A percentile compares a stretch with the other conserved stretches of the same genome.
These are phyloP conservation scores for Scheffersomyces lignicola DNA, from an alignment of 1,139 yeast genomes.

Conservation along the genomic window DNA sequence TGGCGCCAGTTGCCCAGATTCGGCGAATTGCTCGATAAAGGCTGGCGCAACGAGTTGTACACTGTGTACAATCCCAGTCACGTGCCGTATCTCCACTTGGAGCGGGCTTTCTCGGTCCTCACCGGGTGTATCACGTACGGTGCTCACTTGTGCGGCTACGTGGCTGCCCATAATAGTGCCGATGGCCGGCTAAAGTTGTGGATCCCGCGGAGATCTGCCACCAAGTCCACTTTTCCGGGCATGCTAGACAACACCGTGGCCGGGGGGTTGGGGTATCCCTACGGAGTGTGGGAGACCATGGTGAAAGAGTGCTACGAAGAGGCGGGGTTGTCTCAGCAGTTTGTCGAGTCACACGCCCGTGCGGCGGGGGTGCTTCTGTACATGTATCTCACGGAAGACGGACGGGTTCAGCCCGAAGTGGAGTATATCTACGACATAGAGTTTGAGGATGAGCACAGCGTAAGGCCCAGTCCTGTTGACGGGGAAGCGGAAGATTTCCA, in stretches of 20 bases:
- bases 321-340: conserved; percentile 67
- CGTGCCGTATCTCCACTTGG: conserved; percentile 65
- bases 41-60: conserved; percentile 90
- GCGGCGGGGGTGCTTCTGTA: conserved; percentile 73
- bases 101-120: conserved; percentile 77
- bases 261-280: conserved; percentile 88
- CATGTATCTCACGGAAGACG: conserved; percentile 49
- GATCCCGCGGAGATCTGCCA: conserved; percentile 78
- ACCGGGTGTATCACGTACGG: conserved; percentile 91
- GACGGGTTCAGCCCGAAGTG: conserved; percentile 83
- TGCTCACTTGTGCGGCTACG: conserved; percentile 79
- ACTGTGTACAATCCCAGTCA: conserved; percentile 60
- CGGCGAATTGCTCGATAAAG: conserved; percentile 47
- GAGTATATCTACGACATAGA: conserved; percentile 75
- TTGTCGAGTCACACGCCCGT: conserved; percentile 45
- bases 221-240: conserved; percentile 86
- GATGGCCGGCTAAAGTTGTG: conserved; percentile 61
- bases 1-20: conserved; percentile 44
- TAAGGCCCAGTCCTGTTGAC: conserved; percentile 73
- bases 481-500: conserved; percentile 80
- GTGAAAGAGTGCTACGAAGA: conserved; percentile 88
- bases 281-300: conserved; percentile 73
- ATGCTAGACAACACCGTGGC: conserved; percentile 93
- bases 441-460: conserved; percentile 46
- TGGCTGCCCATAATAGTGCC: conserved; percentile 38